Base-by-base conservation (phyloP, 441 rosid species). In the Bruguiera hainesii region DNA sequence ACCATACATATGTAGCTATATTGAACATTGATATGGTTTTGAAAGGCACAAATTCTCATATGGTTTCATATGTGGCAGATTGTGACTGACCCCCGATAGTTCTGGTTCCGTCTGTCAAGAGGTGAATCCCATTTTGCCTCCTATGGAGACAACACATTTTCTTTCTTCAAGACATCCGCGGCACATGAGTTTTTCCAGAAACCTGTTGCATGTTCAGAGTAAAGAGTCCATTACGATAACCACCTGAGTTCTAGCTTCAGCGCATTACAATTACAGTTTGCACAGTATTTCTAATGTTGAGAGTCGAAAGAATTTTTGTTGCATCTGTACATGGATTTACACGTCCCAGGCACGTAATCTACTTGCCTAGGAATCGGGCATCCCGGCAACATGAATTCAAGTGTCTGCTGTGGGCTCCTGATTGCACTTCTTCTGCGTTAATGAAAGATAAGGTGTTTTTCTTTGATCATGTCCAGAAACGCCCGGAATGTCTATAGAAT, bases 251-350 rank as follows among this genome's bases (percentile, higher is more conserved):
- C 65, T 72, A 70, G 51, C 60, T 60, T 61, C 76, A 30, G 60
- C 63, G 28, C 65, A 62, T 48, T 53, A 52, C 39, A 30, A 59
- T 67, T 60, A 16, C 59, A 65, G 46, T 64, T 26, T 30, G 67
- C 80, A 59, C 70, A 73, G 77, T 66, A 72, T 75, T 76, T 64
- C 78, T 70, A 62, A 69, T 37, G 72, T 59, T 33, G 63, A 57
- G 68, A 74, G 73, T 57, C 52, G 51, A 11, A 56, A 61, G 74
- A 60, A 50, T 50, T 28, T 74, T 72, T 65, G 65, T 71, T 64
- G 74, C 77, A 52, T 56, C 20, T 82, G 74, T 77, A 64, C 39
- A 74, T 79, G 70, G 49, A 49, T 61, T 71, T 74, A 55, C 68
- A 49, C 7, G 20, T 25, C 18, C 68, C 31, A 9, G 3, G 56